Evolutionary conservation across 1,284 basidiomycete genomes (phyloP), one percentile per base, ranked within the genome.

Genomic region (Fomes fomentarius): DNA sequence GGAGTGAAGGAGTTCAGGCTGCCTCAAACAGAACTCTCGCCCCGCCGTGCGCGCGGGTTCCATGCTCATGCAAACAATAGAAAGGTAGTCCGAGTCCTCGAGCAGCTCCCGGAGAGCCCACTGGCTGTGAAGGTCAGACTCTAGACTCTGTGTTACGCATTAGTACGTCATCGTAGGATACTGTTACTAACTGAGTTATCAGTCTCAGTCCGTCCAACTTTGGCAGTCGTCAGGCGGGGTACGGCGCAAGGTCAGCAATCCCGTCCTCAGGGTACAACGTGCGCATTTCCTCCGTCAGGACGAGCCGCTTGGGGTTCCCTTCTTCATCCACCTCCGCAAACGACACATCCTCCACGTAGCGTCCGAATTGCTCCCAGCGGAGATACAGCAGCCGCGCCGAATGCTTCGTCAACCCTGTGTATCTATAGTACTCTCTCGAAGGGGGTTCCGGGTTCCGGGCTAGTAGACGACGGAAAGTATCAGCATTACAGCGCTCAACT

Each of bases 281-380:
- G 15, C 48, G 53, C 42, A 52, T 47, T 33, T 58, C 53, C 4
- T 46, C 57, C 6, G 50, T 55, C 28, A 55, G 33, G 19, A 52
- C 30, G 17, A 50, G 45, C 22, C 31, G 37, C 39, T 26, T 50
- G 8, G 52, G 51, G 31, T 45, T n/a, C 28, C 35, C 45, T 25
- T 47, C 42, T 1, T 25, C 15, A 11, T 52, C 47, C 8, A 31
- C 37, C 33, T 55, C 47, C 1, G 21, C 12, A n/a, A 24, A 48
- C 7, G 53, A 52, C 9, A 50, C 53, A 21, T 58, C 53, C 42
- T 55, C 53, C 17, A 55, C 41, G 24, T 49, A 52, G 9, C 50
- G 50, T 28, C 53, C 53, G 14, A 58, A 39, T 11, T 47, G 38
- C n/a, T 12, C 10, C 28, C 44, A 50, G 5, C 24, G 17, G 10